Evolutionary conservation across 805 yeast species (phyloP), one percentile per base, ranked within the genome.

Genomic region (Starmera caribaea): DNA sequence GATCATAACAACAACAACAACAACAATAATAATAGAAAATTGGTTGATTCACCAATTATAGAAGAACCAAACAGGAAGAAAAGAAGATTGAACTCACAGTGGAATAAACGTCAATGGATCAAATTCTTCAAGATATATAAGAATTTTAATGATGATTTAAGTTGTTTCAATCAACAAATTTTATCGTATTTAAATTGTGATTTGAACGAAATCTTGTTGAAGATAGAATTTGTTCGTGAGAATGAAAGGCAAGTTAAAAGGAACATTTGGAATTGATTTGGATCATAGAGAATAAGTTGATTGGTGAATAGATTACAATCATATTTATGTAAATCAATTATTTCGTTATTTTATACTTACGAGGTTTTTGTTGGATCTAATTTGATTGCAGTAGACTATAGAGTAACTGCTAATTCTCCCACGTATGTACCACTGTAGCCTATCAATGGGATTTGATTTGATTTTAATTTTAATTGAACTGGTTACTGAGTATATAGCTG

Each of bases 31-130:
- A 8, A 40, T 26, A 13, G 33, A 29, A 21, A 21, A 9, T 21
- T 21, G 8, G 9, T 21, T 21, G 26, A 21, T 21, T 21, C 26
- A 21, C 26, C 26, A 21, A 21, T 21, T 7, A 21, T 21, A 3
- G 16, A 32, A 11, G n/a, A 9, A 34, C 10, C 17, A n/a, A n/a
- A n/a, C 29, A 14, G 32, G 17, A 26, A 17, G 14, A 16, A 28
- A 26, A 16, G 43, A 41, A 3, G 42, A 39, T 14, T 8, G 41
- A 1, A 35, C 38, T 3, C 27, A 21, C 21, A 42, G 7, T 46
- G 50, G 50, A 34, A 33, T 10, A 36, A 31, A 16, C 5, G 21
- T 3, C 57, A 53, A 39, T 53, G 57, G 57, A 31, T 16, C 14
- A 29, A 28, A 12, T 53, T 53, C 31, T 39, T 49, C 26, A 38